phyloP scores from a whole-genome alignment of 1,284 basidiomycete genomes.

The Leccinum griseonigrum region DNA sequence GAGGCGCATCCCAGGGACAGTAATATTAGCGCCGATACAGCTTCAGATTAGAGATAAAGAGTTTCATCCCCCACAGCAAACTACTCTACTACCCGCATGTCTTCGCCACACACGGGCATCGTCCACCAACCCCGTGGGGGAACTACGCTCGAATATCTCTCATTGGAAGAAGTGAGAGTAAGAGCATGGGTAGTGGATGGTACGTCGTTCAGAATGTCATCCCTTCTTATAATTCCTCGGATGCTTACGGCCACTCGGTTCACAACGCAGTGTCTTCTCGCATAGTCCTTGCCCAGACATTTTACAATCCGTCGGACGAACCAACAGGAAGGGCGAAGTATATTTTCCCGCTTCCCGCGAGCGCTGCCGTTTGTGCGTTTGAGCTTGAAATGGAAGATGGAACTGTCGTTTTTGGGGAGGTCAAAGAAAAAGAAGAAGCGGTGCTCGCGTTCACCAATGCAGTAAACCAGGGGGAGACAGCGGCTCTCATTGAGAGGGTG shows the following conservation, averaged over 20 bases:
- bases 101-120: slow-evolving; percentile 35
- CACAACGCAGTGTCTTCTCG: slow-evolving; percentile 44
- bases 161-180: slow-evolving; percentile 42
- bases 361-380: slow-evolving; percentile 50
- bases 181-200: slow-evolving; percentile 47
- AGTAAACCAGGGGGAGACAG: slow-evolving; percentile 37
- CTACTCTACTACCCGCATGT: slow-evolving; percentile 9
- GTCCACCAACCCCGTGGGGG: slow-evolving; percentile 33
- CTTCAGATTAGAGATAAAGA: slow-evolving; percentile 18
- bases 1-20: background rate
- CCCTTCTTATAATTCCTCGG: slow-evolving; percentile 2
- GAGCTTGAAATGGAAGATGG: slow-evolving; percentile 42
- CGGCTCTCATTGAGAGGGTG: slow-evolving; percentile 49
- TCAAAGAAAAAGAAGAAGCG: slow-evolving; percentile 49
- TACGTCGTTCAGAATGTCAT: slow-evolving; percentile 22
- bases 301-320: slow-evolving; percentile 37
- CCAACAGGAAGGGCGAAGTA: slow-evolving; percentile 49
- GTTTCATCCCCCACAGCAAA: slow-evolving; percentile 4
- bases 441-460: slow-evolving; percentile 42
- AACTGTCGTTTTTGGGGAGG: slow-evolving; percentile 42
- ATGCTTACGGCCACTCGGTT: background rate
- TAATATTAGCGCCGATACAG: slow-evolving; percentile 3
- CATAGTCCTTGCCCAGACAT: slow-evolving; percentile 49
- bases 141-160: slow-evolving; percentile 33
- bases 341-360: slow-evolving; percentile 58